Evolutionary conservation across 768 basidiomycete species (phyloP).

Genomic region (Pulveroboletus sp.): DNA sequence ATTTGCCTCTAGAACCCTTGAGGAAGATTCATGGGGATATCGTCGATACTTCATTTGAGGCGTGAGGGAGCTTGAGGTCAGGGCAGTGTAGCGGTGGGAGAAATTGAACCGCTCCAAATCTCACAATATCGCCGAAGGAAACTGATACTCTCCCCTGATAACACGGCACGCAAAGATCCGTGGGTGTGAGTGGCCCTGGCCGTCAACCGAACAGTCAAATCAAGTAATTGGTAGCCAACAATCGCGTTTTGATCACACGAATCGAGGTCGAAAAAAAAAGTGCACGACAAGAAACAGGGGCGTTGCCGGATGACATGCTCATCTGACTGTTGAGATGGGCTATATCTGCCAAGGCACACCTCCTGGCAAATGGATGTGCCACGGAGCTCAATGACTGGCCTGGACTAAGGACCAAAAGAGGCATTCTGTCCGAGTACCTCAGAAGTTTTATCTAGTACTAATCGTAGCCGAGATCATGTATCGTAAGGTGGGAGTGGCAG

Average conservation of each 20-base stretch:
- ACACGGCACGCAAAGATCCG: conserved; percentile 1
- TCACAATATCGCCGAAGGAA: no score
- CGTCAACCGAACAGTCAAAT: no score
- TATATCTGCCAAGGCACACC: not conserved
- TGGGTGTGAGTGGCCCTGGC: not conserved
- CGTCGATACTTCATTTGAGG: conserved; percentile 11
- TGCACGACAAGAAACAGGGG: not conserved
- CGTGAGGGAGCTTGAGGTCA: not conserved
- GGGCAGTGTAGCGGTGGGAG: not conserved
- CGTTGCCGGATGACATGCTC: not conserved
- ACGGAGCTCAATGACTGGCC: not conserved
- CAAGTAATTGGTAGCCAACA: no score
- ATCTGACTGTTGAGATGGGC: not conserved
- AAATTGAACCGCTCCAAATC: not conserved
- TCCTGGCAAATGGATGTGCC: not conserved
- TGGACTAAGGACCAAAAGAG: not conserved
- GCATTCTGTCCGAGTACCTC: not conserved
- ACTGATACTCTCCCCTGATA: not conserved
- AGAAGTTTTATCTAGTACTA: not conserved
- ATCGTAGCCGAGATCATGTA: not conserved
- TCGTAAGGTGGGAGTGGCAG: not conserved
- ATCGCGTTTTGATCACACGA: not conserved
- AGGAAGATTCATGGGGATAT: conserved; percentile 2
- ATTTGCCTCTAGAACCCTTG: conserved; percentile 28
- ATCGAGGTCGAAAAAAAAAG: not conserved